A percentile compares a stretch with the other conserved stretches of the same genome.
These are phyloP conservation scores for Phoma sp. DNA, from an alignment of 2,329 filamentous ascomycete genomes.

Conservation along the genomic window DNA sequence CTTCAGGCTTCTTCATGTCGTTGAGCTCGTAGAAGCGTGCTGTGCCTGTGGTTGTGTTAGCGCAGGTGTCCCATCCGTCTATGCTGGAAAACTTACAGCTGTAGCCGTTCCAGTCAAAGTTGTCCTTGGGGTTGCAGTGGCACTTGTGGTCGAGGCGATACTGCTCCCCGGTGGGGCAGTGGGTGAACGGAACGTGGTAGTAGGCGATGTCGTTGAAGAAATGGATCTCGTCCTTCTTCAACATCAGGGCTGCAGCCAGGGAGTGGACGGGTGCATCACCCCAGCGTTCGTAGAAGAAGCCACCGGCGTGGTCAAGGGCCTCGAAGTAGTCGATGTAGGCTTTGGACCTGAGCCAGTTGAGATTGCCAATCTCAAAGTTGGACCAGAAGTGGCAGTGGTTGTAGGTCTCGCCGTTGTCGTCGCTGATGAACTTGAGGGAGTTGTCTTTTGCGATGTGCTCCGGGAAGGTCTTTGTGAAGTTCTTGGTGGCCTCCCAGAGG, in stretches of 20 bases:
- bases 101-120: conserved; percentile 99
- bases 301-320: conserved; percentile 84
- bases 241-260: conserved; percentile 86
- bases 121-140: conserved; percentile 92
- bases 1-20: conserved; percentile 79
- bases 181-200: conserved; percentile 96
- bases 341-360: conserved; percentile 90
- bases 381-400: conserved; percentile 99
- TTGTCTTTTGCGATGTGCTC: conserved; percentile 86
- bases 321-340: conserved; percentile 92
- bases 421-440: conserved; percentile 88
- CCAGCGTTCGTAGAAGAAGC: conserved; percentile 99
- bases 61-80: background rate
- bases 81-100: conserved; percentile 72
- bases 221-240: conserved; percentile 93
- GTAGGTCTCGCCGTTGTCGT: conserved; percentile 89
- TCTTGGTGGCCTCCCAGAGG: conserved; percentile 93
- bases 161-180: conserved; percentile 92
- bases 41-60: conserved; percentile 70
- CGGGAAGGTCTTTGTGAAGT: conserved; percentile 88
- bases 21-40: conserved; percentile 85
- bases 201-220: conserved; percentile 99
- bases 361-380: conserved; percentile 95
- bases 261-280: conserved; percentile 97
- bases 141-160: conserved; percentile 84